Conservation (phyloP, 139 green algal species). For the Coelastrella sp. region DNA sequence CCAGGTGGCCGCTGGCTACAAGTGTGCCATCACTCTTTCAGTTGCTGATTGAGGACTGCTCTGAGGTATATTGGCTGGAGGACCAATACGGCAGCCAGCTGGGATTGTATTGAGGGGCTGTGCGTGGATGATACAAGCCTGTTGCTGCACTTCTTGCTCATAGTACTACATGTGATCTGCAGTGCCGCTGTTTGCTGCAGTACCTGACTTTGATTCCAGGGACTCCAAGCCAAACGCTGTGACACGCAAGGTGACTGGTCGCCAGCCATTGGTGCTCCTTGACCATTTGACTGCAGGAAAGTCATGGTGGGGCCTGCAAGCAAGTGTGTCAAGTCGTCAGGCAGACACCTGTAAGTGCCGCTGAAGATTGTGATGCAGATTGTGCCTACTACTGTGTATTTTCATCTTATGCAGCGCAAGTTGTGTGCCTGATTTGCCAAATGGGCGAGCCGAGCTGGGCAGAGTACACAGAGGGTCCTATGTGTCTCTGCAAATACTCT, state of each 20-base stretch:
- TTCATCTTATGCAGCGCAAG: too few species aligned
- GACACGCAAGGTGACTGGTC: constrained; percentile 62
- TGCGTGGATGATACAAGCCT: background rate
- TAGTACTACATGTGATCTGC: background rate
- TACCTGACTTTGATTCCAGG: constrained; percentile 44
- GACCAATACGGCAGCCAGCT: too few species aligned
- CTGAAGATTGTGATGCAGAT: too few species aligned
- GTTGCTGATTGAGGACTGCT: too few species aligned
- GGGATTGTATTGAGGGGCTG: background rate
- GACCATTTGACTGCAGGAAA: constrained; percentile 61
- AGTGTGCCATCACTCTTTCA: background rate
- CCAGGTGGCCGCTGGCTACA: background rate
- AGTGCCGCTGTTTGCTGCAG: background rate
- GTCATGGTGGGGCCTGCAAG: constrained; percentile 23
- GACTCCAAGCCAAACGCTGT: constrained; percentile 68
- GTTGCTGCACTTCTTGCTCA: background rate
- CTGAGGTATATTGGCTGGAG: too few species aligned
- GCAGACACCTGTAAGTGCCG: too few species aligned
- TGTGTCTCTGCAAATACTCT: too few species aligned
- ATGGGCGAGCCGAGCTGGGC: too few species aligned
- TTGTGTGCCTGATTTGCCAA: too few species aligned
- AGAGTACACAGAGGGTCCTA: too few species aligned
- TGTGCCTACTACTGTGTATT: too few species aligned
- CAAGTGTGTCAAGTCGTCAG: background rate
- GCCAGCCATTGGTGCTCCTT: constrained; percentile 57